Base-by-base conservation (phyloP, 106 monocot genomes). In the Posidonia australis region DNA sequence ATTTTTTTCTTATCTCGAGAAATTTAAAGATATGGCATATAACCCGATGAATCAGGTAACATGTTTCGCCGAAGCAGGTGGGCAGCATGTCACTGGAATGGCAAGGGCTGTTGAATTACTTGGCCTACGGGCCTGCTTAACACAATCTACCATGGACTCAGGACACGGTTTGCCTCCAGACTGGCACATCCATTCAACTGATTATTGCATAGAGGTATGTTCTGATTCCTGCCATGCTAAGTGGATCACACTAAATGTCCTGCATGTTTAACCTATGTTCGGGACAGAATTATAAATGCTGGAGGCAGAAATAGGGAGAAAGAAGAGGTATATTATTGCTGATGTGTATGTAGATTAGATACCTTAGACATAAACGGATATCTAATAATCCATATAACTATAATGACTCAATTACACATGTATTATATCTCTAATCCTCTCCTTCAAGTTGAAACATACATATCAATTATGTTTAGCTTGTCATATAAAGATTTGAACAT, bases 11-110 rank as follows among this genome's bases (percentile, higher is more conserved):
- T 51, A 42, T 58, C 2, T 24, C 27, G 28, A 21, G 24, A 14
- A 27, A 62, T 17, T 62, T 62, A 13, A 11, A 20, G 42, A 42
- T 20, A 21, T 30, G 29, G 25, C 18, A 19, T 47, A 30, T 61
- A 43, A 41, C 6, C 12, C 59, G 18, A 51, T 70, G 64, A 65
- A 70, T 54, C 75, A 92, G 92, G 87, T 87, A 43, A 88, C 93
- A 26, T 93, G 85, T 74, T 93, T 93, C 81, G 93, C 93, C 17
- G 93, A 93, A 77, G 93, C 93, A 65, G 93, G 93, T 31, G 93
- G 93, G 13, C 93, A 93, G 28, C 85, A 88, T 81, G 93, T 93
- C 26, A 41, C 42, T 41, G 88, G 70, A 31, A 93, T 93, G 93
- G 88, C 85, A 64, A 78, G 74, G 55, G 88, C 93, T 67, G 93